These are phyloP conservation scores for Phytophthora pini DNA, from an alignment of 352 stramenopile species.

Conservation along the genomic window DNA sequence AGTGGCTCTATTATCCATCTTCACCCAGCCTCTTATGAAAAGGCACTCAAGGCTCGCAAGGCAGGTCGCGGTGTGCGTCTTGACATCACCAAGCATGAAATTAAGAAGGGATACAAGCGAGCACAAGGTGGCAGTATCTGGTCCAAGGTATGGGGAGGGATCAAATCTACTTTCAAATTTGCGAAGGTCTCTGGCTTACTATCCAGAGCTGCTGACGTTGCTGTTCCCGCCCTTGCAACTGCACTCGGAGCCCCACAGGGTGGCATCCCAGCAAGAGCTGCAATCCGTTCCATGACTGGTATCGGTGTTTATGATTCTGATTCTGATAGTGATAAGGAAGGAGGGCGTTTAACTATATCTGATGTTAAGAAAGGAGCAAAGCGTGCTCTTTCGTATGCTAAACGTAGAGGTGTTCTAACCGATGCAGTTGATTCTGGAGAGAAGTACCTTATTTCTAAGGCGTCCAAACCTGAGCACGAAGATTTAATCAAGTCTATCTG, in stretches of 20 bases:
- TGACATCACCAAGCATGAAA: background rate
- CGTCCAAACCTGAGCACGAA: constrained; percentile 14
- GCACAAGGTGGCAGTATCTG: constrained; percentile 13
- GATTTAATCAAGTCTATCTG: constrained; percentile 9
- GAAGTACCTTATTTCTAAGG: background rate
- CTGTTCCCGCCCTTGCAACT: constrained; percentile 6
- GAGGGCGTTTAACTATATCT: background rate
- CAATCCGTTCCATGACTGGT: background rate
- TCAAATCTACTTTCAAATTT: constrained; percentile 13
- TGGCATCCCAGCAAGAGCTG: constrained; percentile 6
- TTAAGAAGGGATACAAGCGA: no score
- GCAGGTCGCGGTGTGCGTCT: background rate
- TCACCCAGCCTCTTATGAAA: no score
- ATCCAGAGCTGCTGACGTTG: background rate
- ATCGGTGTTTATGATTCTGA: constrained; percentile 8
- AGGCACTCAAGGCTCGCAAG: no score
- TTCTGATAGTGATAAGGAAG: background rate
- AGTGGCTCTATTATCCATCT: no score
- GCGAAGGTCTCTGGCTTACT: constrained; percentile 13
- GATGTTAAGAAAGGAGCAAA: constrained; percentile 30
- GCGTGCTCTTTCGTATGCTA: no score
- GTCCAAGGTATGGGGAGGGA: background rate
- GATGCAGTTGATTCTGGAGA: constrained; percentile 14
- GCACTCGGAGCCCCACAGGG: no score
- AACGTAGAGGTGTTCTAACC: constrained; percentile 11